Conservation (phyloP, 306 rosid genomes). For the Oemleria cerasiformis region DNA sequence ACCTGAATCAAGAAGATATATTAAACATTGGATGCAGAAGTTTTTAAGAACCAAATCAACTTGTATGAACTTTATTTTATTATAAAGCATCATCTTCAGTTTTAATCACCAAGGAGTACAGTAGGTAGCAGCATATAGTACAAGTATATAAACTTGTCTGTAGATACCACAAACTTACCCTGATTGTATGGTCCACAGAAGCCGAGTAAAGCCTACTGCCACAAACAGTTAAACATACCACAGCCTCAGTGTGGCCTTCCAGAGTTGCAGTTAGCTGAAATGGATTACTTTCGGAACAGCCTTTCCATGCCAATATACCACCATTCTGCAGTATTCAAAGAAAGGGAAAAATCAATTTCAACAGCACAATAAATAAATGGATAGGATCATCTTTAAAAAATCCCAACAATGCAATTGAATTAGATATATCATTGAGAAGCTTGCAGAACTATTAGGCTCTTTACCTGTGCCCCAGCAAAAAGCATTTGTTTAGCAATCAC, state of each 20-base stretch:
- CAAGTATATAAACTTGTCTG: background rate
- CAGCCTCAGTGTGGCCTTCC: conserved; percentile 32
- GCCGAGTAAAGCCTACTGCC: conserved; percentile 34
- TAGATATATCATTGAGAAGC: background rate
- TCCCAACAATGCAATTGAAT: background rate
- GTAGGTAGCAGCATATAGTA: background rate
- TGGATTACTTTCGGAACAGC: too few species aligned
- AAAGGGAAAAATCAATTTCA: background rate
- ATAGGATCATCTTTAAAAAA: too few species aligned
- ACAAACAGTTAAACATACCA: conserved; percentile 29
- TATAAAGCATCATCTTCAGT: too few species aligned
- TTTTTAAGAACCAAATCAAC: background rate
- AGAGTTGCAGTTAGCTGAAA: conserved; percentile 23
- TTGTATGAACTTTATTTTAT: too few species aligned
- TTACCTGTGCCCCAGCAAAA: conserved; percentile 45
- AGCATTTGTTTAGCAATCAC: conserved; percentile 31
- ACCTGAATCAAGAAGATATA: conserved; percentile 26
- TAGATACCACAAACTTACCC: conserved; percentile 19
- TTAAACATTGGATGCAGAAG: background rate
- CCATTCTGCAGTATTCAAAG: conserved; percentile 31
- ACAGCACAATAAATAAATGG: background rate
- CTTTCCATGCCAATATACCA: conserved; percentile 37
- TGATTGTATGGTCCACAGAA: conserved; percentile 40
- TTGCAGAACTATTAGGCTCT: background rate
- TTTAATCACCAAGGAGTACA: too few species aligned